Percentiles rank a stretch among this genome's conserved stretches.
Conservation (phyloP, 805 yeast genomes). For the Aciculoconidium aculeatum region DNA sequence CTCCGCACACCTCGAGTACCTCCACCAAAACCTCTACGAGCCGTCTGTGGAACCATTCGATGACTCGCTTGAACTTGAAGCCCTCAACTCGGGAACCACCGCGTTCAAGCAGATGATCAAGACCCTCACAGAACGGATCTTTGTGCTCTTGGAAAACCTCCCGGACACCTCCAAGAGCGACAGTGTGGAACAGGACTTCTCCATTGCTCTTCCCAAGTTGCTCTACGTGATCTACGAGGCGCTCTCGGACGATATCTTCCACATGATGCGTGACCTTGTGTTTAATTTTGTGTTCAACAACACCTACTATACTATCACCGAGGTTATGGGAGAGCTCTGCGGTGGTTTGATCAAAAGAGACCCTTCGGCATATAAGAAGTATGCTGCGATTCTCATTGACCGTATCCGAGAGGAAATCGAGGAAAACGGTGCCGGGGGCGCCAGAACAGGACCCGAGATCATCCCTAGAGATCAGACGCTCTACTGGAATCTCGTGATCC, state of each 20-base stretch:
- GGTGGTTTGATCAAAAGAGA: conserved; percentile 68
- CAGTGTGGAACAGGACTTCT: conserved; percentile 45
- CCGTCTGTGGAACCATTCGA: conserved; percentile 18
- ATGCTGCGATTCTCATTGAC: conserved; percentile 41
- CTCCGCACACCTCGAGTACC: conserved; percentile 51
- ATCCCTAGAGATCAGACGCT: conserved; percentile 75
- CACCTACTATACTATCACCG: conserved; percentile 54
- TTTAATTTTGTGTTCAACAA: conserved; percentile 56
- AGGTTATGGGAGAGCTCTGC: conserved; percentile 64
- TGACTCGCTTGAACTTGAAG: conserved; percentile 38
- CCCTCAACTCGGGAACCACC: conserved; percentile 68
- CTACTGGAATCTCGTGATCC: conserved; percentile 61
- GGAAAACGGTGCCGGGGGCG: conserved; percentile 76
- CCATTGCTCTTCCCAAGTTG: conserved; percentile 31
- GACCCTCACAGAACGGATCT: conserved; percentile 51
- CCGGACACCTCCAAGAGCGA: conserved; percentile 52
- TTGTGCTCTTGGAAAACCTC: conserved; percentile 60
- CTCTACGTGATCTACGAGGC: conserved; percentile 43
- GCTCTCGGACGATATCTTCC: conserved; percentile 50
- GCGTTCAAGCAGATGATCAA: conserved; percentile 58
- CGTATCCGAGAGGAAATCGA: conserved; percentile 60
- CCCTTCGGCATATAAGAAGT: conserved; percentile 40
- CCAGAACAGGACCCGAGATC: conserved; percentile 60
- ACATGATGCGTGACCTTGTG: conserved; percentile 39
- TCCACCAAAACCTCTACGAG: conserved; percentile 45